A percentile compares a stretch with the other conserved stretches of the same genome.
Conservation (phyloP, 106 monocot species). For the Cymbidium sinense region DNA sequence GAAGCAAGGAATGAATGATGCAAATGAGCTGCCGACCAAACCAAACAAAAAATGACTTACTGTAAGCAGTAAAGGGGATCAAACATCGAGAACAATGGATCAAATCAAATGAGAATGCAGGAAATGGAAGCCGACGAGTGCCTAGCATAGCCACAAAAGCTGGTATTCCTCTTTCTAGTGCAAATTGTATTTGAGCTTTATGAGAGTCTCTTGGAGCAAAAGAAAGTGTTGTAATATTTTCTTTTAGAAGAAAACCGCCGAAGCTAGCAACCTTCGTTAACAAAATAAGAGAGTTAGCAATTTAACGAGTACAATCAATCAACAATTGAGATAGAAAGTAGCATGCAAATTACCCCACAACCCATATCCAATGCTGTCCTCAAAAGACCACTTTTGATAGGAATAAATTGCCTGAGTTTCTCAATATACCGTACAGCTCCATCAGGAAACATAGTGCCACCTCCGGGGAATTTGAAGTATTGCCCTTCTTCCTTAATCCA, state of each 20-base stretch:
- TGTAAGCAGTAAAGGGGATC: slow-evolving; percentile 86
- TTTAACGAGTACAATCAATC: neutral
- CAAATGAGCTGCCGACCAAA: neutral
- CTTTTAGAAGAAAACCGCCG: slow-evolving; percentile 82
- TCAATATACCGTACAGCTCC: slow-evolving; percentile 82
- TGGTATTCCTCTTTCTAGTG: slow-evolving; percentile 94
- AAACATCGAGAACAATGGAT: slow-evolving; percentile 96
- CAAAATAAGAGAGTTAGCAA: slow-evolving; percentile 2
- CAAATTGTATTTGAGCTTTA: slow-evolving; percentile 97
- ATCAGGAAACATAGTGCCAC: slow-evolving; percentile 98
- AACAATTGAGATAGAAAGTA: neutral
- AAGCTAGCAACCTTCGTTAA: slow-evolving; percentile 83
- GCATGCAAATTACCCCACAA: slow-evolving; percentile 65
- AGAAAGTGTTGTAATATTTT: slow-evolving; percentile 79
- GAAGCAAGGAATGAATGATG: neutral
- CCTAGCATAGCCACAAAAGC: slow-evolving; percentile 97
- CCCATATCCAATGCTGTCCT: slow-evolving; percentile 97
- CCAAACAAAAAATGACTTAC: slow-evolving; percentile 34
- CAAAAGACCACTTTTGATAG: slow-evolving; percentile 52
- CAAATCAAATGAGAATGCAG: slow-evolving; percentile 75
- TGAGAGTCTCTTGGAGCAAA: slow-evolving; percentile 99
- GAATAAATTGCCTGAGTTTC: slow-evolving; percentile 77
- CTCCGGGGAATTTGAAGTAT: slow-evolving; percentile 88
- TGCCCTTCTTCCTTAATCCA: slow-evolving; percentile 91
- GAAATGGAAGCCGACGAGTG: slow-evolving; percentile 88